These are phyloP conservation scores for Aspergillus fijiensis DNA, from an alignment of 2,329 filamentous ascomycete species.

Conservation along the genomic window DNA sequence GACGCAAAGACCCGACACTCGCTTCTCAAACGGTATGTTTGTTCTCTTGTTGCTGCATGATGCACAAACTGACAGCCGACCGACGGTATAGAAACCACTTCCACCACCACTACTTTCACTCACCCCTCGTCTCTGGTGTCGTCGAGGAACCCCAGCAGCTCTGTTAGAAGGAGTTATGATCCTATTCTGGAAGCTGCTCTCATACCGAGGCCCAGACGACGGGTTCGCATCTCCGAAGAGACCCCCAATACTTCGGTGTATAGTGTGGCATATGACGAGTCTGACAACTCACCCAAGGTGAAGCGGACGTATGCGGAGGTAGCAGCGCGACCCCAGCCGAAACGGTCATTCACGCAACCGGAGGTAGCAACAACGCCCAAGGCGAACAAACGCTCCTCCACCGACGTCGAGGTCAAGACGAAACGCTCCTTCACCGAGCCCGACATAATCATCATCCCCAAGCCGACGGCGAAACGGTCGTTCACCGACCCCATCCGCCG, in stretches of 20 bases:
- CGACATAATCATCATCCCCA: neutral
- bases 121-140: neutral
- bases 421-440: constrained; percentile 22
- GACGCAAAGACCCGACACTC: neutral
- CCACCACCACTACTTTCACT: neutral
- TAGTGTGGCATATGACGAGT: too few species aligned
- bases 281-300: too few species aligned
- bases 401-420: constrained; percentile 10
- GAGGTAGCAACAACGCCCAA: neutral
- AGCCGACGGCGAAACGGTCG: neutral
- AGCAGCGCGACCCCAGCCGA: too few species aligned
- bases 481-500: neutral
- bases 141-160: too few species aligned
- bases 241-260: neutral
- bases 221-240: constrained; percentile 6
- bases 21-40: neutral
- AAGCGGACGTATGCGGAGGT: too few species aligned
- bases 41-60: too few species aligned
- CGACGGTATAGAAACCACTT: neutral
- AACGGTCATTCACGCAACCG: too few species aligned
- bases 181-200: too few species aligned
- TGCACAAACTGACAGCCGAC: too few species aligned
- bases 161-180: too few species aligned
- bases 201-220: constrained; percentile 1
- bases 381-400: neutral